Evolutionary conservation across 139 green algal genomes (phyloP).

Genomic region (Picocystis salinarum): DNA sequence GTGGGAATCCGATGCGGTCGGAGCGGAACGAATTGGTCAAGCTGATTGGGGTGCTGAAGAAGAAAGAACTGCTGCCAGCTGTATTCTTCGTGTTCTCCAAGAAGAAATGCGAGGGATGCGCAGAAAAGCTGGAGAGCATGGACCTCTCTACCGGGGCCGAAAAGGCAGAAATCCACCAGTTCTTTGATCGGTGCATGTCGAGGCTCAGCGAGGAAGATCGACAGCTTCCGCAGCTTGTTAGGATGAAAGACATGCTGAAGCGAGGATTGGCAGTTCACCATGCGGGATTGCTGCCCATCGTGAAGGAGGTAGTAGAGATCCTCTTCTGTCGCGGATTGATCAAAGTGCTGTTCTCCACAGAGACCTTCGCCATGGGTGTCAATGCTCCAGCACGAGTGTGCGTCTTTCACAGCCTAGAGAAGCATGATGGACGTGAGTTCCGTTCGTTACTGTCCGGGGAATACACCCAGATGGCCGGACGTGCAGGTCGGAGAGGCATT

Average conservation of each 20-base stretch:
- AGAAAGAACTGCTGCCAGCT: slow-evolving; percentile 30
- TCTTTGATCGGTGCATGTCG: slow-evolving; percentile 27
- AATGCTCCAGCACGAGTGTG: slow-evolving; percentile 84
- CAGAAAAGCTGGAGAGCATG: slow-evolving; percentile 24
- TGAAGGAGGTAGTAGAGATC: slow-evolving; percentile 97
- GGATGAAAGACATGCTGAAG: slow-evolving; percentile 62
- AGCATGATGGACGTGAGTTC: slow-evolving; percentile 81
- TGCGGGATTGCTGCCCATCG: slow-evolving; percentile 84
- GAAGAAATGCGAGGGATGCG: slow-evolving; percentile 39
- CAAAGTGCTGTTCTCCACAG: slow-evolving; percentile 78
- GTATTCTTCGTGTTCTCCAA: slow-evolving; percentile 82
- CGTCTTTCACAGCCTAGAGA: slow-evolving; percentile 68
- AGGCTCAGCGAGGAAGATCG: slow-evolving; percentile 52
- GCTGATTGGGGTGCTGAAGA: slow-evolving; percentile 42
- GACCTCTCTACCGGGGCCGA: slow-evolving; percentile 52
- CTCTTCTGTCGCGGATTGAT: slow-evolving; percentile 89
- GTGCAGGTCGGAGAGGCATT: slow-evolving; percentile 65
- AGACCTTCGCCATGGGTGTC: slow-evolving; percentile 98
- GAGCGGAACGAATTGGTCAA: slow-evolving; percentile 44
- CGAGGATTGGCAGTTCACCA: slow-evolving; percentile 84
- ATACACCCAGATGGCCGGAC: slow-evolving; percentile 92
- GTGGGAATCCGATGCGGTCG: slow-evolving; percentile 4
- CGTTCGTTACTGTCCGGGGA: slow-evolving; percentile 41
- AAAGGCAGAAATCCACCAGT: slow-evolving; percentile 54
- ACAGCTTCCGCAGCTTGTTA: slow-evolving; percentile 55